Evolutionary conservation across 2,329 filamentous ascomycete genomes (phyloP).

Genomic region (Fusarium musae): DNA sequence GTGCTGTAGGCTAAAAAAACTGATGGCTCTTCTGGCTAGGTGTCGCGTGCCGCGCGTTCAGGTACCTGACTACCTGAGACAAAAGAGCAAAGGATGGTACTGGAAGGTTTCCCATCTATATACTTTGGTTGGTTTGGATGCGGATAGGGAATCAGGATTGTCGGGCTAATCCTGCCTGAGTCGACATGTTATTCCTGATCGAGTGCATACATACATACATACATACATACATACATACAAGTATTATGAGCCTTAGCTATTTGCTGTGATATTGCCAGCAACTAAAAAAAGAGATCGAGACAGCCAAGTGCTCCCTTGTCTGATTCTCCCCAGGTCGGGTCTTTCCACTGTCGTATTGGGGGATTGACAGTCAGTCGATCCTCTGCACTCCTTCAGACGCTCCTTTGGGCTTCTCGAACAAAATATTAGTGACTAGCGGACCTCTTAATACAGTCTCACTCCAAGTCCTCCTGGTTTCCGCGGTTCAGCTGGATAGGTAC

Average conservation of each 20-base stretch:
- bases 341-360: constrained; percentile 20
- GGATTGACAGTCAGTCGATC: constrained; percentile 26
- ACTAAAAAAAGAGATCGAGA: background rate
- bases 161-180: background rate
- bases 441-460: background rate
- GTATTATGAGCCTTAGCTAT: background rate
- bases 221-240: background rate
- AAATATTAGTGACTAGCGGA: background rate
- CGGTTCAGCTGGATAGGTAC: background rate
- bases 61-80: constrained; percentile 22
- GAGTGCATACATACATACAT: background rate
- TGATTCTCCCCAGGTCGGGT: background rate
- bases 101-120: background rate
- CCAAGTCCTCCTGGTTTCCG: background rate
- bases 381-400: constrained; percentile 1
- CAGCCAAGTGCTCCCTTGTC: constrained; percentile 5
- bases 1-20: background rate
- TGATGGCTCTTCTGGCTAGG: constrained; percentile 4
- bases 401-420: constrained; percentile 7
- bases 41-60: constrained; percentile 40
- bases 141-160: background rate
- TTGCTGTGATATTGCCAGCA: background rate
- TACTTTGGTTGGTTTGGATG: background rate
- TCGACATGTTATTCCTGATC: background rate
- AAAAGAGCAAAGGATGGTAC: background rate